Conservation (phyloP, 192 early-diverging fungal species). For the Fimicolochytrium jonesii region DNA sequence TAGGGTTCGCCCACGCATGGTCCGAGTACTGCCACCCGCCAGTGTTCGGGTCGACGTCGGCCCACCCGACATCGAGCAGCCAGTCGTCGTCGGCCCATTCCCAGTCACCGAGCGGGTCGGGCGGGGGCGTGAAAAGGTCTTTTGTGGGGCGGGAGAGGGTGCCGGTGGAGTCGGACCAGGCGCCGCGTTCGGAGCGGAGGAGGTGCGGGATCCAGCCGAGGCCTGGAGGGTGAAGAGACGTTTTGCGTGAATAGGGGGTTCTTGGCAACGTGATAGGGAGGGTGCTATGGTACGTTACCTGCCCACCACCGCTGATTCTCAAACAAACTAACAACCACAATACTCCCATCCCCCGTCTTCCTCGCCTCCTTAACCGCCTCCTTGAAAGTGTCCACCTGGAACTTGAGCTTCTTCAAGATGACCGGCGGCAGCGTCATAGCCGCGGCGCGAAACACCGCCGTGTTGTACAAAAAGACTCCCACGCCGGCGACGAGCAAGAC, state of each 20-base stretch:
- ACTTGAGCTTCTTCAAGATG: constrained; percentile 31
- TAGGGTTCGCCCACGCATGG: constrained; percentile 60
- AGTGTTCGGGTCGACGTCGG: constrained; percentile 39
- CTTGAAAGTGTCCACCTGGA: constrained; percentile 37
- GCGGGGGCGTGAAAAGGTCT: constrained; percentile 50
- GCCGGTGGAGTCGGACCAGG: constrained; percentile 67
- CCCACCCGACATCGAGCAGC: constrained; percentile 49
- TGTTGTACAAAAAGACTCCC: constrained; percentile 53
- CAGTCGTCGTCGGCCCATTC: constrained; percentile 58
- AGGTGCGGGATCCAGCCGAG: constrained; percentile 67
- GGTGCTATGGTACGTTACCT: too few relatives aligned
- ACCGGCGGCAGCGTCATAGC: constrained; percentile 32
- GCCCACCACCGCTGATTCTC: constrained; percentile 80
- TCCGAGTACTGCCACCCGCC: constrained; percentile 67
- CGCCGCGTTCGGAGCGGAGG: constrained; percentile 45
- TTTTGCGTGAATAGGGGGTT: not conserved
- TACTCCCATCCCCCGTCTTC: constrained; percentile 18
- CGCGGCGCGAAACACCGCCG: constrained; percentile 43
- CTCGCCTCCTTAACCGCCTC: constrained; percentile 25
- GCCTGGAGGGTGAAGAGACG: too few relatives aligned
- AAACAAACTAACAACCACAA: constrained; percentile 41
- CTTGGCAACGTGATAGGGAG: too few relatives aligned
- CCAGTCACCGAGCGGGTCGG: constrained; percentile 25
- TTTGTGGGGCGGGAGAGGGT: constrained; percentile 43
- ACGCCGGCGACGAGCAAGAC: constrained; percentile 48